Conservation (phyloP, 441 rosid genomes). For the Aleurites moluccanus region DNA sequence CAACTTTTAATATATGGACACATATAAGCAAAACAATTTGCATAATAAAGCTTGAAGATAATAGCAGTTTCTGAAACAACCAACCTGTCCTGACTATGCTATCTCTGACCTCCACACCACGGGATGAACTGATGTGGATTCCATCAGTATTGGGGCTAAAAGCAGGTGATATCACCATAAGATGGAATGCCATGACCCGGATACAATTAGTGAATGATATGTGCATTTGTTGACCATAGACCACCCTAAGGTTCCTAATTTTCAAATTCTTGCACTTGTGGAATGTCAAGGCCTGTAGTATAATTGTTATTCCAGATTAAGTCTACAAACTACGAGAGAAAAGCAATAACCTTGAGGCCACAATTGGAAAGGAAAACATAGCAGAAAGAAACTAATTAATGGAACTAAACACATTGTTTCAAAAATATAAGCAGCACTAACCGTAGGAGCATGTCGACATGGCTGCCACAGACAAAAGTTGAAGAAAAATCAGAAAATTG, state of each 20-base stretch:
- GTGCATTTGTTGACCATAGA: conserved; percentile 81
- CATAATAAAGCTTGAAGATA: neutral
- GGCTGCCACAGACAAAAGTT: conserved; percentile 59
- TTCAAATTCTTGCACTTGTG: conserved; percentile 80
- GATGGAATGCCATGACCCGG: conserved; percentile 47
- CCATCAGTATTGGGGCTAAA: conserved; percentile 93
- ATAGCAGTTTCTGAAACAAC: conserved; percentile 12
- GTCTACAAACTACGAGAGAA: conserved; percentile 6
- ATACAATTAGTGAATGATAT: conserved; percentile 68
- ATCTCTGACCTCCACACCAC: conserved; percentile 54
- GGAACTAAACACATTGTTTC: conserved; percentile 26
- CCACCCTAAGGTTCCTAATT: conserved; percentile 50
- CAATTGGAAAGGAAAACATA: neutral
- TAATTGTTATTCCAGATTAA: conserved; percentile 15
- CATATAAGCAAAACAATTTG: too few relatives aligned
- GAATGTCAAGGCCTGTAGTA: conserved; percentile 74
- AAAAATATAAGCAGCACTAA: conserved; percentile 37
- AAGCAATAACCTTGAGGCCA: neutral
- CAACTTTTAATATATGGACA: neutral
- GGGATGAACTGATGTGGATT: conserved; percentile 75
- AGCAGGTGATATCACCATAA: conserved; percentile 68
- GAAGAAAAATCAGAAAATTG: conserved; percentile 25
- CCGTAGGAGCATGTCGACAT: conserved; percentile 89
- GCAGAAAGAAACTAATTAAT: conserved; percentile 6
- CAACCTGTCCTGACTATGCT: conserved; percentile 67